Evolutionary conservation across 192 early-diverging fungal genomes (phyloP).

Genomic region (Coemansia sp.): DNA sequence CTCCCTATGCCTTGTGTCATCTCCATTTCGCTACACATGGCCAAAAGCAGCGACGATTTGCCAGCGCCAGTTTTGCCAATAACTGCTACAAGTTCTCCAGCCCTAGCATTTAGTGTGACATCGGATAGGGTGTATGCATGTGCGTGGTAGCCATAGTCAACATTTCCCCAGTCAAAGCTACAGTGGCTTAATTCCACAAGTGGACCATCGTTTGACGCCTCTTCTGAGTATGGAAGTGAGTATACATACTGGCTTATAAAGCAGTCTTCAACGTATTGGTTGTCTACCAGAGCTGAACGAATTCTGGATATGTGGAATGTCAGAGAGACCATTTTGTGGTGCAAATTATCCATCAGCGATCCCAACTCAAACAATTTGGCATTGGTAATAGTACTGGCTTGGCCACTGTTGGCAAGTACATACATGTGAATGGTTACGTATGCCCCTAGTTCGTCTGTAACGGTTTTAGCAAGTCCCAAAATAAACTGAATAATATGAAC

Average conservation of each 20-base stretch:
- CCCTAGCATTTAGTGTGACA: conserved; percentile 8
- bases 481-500: neutral
- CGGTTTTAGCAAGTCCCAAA: neutral
- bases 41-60: conserved; percentile 63
- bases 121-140: neutral
- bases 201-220: neutral
- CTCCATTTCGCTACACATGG: conserved; percentile 61
- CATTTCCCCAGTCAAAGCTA: conserved; percentile 23
- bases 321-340: neutral
- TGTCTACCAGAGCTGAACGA: neutral
- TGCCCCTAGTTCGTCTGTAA: neutral
- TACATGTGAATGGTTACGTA: conserved; percentile 7
- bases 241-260: conserved; percentile 28
- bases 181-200: conserved; percentile 22
- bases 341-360: conserved; percentile 4
- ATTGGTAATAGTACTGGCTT: conserved; percentile 3
- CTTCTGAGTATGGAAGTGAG: conserved; percentile 13
- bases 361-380: conserved; percentile 9
- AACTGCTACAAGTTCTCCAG: conserved; percentile 58
- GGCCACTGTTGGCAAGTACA: neutral
- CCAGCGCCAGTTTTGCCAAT: conserved; percentile 65
- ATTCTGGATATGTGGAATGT: neutral
- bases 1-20: conserved; percentile 36
- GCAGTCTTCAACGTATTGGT: conserved; percentile 17
- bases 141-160: neutral